Evolutionary conservation across 164 flowering plant species (phyloP), one percentile per base, ranked within the genome.

Genomic region (Vitis riparia): DNA sequence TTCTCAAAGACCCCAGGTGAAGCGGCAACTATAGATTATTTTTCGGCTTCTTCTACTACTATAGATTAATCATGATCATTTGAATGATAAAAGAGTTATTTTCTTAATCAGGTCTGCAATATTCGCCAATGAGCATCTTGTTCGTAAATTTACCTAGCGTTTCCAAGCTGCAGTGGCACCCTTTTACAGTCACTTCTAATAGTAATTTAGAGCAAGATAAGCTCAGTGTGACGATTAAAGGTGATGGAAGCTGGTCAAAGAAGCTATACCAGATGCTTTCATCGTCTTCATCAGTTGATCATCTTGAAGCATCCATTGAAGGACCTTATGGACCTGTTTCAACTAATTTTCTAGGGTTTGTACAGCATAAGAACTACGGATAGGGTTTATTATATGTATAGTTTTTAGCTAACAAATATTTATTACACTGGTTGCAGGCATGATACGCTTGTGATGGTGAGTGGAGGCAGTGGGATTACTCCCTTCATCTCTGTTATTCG

Each of bases 301-400:
- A 71, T 12, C 89, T 90, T 60, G 77, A 76, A 13, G 89, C 86
- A 66, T 79, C 91, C 14, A 58, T 92, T 48, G 98, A 90, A 83
- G 96, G 97, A 68, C 97, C 97, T 2, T 90, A 92, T 77, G 97
- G 96, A 30, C 94, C 97, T 59, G 62, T 77, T 30, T 74, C 92
- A 48, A 71, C 85, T 30, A 62, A 82, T 71, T 82, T 89, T 61
- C 77, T 82, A 49, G 82, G 91, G 92, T 88, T 13, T 9, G 44
- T 10, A 11, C 0, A 27, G 19, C 52, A 48, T 63, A 60, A 23
- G 27, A 23, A 23, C 27, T 23, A 23, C 0, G 27, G 27, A 23
- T 23, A 23, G 27, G 27, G 27, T 32, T 32, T 4, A 32, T 32
- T 32, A 32, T 0, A 32, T 32, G 44, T 6, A 4, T 32, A 0